Base-by-base conservation (phyloP, 805 yeast species). In the Suhomyces pyralidae region DNA sequence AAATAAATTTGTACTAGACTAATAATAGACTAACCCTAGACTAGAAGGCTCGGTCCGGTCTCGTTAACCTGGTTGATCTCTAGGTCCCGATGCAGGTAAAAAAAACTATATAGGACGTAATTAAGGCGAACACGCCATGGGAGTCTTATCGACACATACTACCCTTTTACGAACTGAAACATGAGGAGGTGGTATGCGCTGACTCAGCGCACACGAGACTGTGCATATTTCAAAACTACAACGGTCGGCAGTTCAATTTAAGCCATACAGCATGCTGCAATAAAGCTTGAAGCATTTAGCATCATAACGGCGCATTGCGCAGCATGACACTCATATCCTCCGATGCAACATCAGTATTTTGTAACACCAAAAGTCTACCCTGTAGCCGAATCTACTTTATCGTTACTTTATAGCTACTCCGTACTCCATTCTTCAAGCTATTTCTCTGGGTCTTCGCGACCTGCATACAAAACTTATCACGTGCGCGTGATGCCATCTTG, bases 401-500 rank as follows among this genome's bases (percentile, higher is more conserved):
- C n/a, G 19, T n/a, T n/a, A 36, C 40, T 17, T 20, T 36, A 36
- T 7, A 34, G 19, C n/a, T n/a, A 36, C 40, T 17, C 25, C 7
- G 2, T 22, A 20, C 22, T 20, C 4, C 22, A 20, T 22, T 22
- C 25, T 22, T 7, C 5, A 22, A 7, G 5, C 22, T 6, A 22
- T 3, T 5, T 22, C 25, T 5, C 25, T 22, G 7, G 40, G n/a
- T 28, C 32, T 26, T 17, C n/a, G 8, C 38, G 7, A n/a, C 34
- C 36, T n/a, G 34, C 36, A 20, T n/a, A 17, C n/a, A 28, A 20
- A 19, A 7, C 26, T 26, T 15, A 4, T 9, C 32, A 28, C 38
- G 43, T 34, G 26, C 36, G 12, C 25, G 53, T 42, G 51, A 51
- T 51, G 51, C 28, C 47, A 38, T 45, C 46, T 36, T 15, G 42